Evolutionary conservation across 345 rosid species (phyloP).

Genomic region (Camelina neglecta): DNA sequence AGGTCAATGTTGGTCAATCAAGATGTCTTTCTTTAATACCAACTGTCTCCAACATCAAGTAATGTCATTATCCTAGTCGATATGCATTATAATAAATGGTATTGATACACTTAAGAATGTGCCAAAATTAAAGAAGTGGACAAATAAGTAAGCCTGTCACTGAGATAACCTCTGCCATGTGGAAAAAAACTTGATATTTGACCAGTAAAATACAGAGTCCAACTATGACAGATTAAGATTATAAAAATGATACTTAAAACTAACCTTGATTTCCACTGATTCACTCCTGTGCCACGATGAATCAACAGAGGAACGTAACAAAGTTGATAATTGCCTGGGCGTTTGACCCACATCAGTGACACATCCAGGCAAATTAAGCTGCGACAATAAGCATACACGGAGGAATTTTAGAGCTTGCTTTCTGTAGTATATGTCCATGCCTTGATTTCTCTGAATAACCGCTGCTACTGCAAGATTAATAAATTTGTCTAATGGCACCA

Average conservation of each 20-base stretch:
- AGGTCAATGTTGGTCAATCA: constrained; percentile 11
- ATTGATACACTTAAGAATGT: constrained; percentile 10
- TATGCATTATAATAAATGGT: background rate
- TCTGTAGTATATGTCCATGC: constrained; percentile 79
- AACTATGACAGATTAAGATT: constrained; percentile 28
- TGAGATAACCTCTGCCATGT: constrained; percentile 15
- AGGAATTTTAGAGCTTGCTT: constrained; percentile 91
- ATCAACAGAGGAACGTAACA: constrained; percentile 72
- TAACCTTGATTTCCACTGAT: constrained; percentile 81
- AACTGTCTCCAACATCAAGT: constrained; percentile 12
- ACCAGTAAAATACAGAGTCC: constrained; percentile 22
- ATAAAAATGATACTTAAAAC: constrained; percentile 37
- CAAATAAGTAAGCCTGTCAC: background rate
- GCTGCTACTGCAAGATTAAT: constrained; percentile 96
- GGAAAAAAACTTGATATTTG: constrained; percentile 11
- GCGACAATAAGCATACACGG: constrained; percentile 88
- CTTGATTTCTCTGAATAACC: constrained; percentile 64
- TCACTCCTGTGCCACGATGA: constrained; percentile 77
- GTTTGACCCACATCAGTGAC: constrained; percentile 73
- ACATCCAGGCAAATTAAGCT: constrained; percentile 94
- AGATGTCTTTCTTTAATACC: background rate
- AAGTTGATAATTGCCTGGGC: constrained; percentile 61
- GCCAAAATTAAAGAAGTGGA: constrained; percentile 21
- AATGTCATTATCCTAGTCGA: constrained; percentile 15
- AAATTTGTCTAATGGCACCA: constrained; percentile 92